Evolutionary conservation across 352 stramenopile genomes (phyloP).

Genomic region (Bremia lactucae): DNA sequence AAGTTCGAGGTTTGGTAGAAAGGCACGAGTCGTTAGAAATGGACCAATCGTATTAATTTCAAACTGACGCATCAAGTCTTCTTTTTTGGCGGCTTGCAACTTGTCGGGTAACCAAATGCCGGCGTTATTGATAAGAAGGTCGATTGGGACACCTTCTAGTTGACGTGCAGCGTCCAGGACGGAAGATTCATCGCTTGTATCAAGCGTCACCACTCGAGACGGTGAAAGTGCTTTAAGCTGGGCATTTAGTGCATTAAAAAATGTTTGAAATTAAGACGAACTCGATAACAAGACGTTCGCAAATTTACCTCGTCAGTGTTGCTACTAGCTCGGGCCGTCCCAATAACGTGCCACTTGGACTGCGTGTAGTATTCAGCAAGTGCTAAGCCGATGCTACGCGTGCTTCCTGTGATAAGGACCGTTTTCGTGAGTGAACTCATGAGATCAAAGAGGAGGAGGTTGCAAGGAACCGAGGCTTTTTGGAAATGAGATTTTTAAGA

Average conservation of each 20-base stretch:
- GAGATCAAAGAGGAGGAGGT: no score
- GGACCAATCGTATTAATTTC: constrained; percentile 1
- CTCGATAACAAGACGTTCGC: background rate
- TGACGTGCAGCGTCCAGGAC: background rate
- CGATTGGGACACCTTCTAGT: background rate
- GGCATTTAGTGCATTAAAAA: no score
- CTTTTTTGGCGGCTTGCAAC: background rate
- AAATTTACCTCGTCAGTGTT: constrained; percentile 1
- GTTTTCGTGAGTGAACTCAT: background rate
- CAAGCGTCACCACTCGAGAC: background rate
- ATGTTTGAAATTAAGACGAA: background rate
- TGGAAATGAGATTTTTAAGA: no score
- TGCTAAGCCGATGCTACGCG: background rate
- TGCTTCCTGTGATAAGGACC: constrained; percentile 1
- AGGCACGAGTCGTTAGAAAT: constrained; percentile 1
- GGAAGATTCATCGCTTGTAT: constrained; percentile 1
- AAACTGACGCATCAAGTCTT: constrained; percentile 1
- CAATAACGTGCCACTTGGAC: constrained; percentile 1
- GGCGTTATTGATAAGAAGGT: constrained; percentile 3
- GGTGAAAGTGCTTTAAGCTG: background rate
- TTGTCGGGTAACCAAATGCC: background rate
- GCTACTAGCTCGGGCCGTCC: background rate
- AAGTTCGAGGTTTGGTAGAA: constrained; percentile 1
- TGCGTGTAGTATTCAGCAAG: background rate
- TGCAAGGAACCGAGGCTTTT: no score